Evolutionary conservation across 371 early-diverging fungal genomes (phyloP).

Genomic region (Mucor indicus): DNA sequence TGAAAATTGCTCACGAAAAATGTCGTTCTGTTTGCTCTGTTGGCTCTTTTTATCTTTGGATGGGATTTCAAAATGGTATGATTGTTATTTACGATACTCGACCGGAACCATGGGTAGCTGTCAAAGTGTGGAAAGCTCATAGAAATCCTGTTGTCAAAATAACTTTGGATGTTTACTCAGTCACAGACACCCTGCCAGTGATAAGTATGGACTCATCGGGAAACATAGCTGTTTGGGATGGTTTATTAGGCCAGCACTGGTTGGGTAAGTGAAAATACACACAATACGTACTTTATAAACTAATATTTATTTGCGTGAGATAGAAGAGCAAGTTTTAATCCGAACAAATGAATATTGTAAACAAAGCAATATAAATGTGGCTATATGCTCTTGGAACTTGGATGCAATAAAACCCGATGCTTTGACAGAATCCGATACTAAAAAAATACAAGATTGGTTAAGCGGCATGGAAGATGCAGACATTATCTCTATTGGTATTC

Average conservation of each 20-base stretch:
- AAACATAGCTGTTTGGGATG: slow-evolving; percentile 71
- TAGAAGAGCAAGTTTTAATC: slow-evolving; percentile 46
- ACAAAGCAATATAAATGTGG: slow-evolving; percentile 47
- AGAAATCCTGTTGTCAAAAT: slow-evolving; percentile 45
- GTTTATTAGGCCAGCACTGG: slow-evolving; percentile 64
- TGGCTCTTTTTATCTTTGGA: slow-evolving; percentile 63
- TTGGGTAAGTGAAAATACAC: slow-evolving; percentile 59
- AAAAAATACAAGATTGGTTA: slow-evolving; percentile 46
- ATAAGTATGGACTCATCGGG: slow-evolving; percentile 65
- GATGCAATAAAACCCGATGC: slow-evolving; percentile 57
- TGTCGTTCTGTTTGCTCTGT: slow-evolving; percentile 54
- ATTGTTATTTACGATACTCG: slow-evolving; percentile 63
- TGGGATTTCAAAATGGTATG: slow-evolving; percentile 66
- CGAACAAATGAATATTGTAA: slow-evolving; percentile 49
- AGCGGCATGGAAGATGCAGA: slow-evolving; percentile 55
- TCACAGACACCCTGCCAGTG: slow-evolving; percentile 42
- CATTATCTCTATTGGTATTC: slow-evolving; percentile 75
- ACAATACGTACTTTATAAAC: background rate
- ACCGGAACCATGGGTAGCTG: slow-evolving; percentile 37
- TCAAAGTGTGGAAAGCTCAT: slow-evolving; percentile 68
- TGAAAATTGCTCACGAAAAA: slow-evolving; percentile 54
- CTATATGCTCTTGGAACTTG: slow-evolving; percentile 75
- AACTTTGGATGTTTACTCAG: slow-evolving; percentile 40
- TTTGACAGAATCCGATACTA: slow-evolving; percentile 25
- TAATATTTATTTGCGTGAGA: background rate